phyloP scores from a whole-genome alignment of 306 rosid genomes.

The Quercus ilex region DNA sequence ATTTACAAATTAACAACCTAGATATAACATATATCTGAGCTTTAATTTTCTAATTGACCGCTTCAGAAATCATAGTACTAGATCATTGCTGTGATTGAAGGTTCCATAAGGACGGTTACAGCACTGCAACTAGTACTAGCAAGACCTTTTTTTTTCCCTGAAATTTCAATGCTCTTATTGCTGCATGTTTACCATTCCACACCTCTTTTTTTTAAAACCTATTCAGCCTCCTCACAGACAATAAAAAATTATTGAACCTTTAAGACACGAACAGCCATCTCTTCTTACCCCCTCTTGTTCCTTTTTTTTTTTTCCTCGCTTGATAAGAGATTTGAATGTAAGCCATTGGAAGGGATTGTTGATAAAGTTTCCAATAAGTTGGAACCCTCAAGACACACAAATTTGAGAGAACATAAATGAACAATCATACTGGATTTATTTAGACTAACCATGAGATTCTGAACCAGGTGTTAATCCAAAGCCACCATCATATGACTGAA shows the following conservation, averaged over 20 bases:
- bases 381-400: not conserved
- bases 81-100: not conserved
- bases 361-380: not conserved
- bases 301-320: not conserved
- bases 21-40: not conserved
- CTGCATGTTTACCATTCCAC: not conserved
- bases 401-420: not conserved
- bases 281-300: not conserved
- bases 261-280: not conserved
- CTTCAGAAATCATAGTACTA: not conserved
- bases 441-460: conserved; percentile 94
- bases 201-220: not conserved
- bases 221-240: not conserved
- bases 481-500: conserved; percentile 97
- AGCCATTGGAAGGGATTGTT: not conserved
- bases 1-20: not conserved
- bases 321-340: not conserved
- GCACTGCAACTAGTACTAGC: not conserved
- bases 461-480: conserved; percentile 92
- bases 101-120: not conserved
- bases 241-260: not conserved
- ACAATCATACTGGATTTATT: conserved; percentile 8
- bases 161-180: not conserved
- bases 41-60: not conserved
- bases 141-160: not conserved